Base-by-base conservation (phyloP, 345 rosid species). In the Aegle marmelos region DNA sequence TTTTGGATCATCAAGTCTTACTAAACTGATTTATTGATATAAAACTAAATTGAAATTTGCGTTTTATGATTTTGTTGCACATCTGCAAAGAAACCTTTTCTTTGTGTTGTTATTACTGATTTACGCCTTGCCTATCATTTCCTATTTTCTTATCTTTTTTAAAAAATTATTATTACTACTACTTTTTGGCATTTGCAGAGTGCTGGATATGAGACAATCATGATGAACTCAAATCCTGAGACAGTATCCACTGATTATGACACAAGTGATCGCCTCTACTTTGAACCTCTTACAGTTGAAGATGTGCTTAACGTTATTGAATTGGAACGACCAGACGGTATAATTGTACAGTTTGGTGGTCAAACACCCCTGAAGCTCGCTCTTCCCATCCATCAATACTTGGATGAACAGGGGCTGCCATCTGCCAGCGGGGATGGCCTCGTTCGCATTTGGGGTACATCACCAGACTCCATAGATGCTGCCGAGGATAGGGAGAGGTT, bases 191-290 rank as follows among this genome's bases (percentile, higher is more conserved):
- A 22, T 59, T 58, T 87, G 82, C 93, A 95, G 99, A 86, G 87
- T 83, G 99, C 98, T 50, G 97, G 97, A 84, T 96, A 84, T 81
- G 99, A 96, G 89, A 96, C 99, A 74, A 92, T 96, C 80, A 94
- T 94, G 99, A 88, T 96, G 95, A 96, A 96, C 82, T 94, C 98
- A 58, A 96, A 96, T 82, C 99, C 99, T 57, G 99, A 96, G 80
- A 94, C 99, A 3, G 99, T 92, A 67, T 94, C 97, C 62, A 92
- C 98, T 13, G 99, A 94, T 84, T 96, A 96, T 77, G 98, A 96
- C 80, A 96, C 98, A 53, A 96, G 99, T 56, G 92, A 94, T 69
- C 91, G 99, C 79, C 97, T 96, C 79, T 96, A 96, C 85, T 94
- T 94, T 76, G 98, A 96, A 75, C 98, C 99, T 30, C 83, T 94